These are phyloP conservation scores for Fistulifera pelliculosa DNA, from an alignment of 108 stramenopile genomes.

Conservation along the genomic window DNA sequence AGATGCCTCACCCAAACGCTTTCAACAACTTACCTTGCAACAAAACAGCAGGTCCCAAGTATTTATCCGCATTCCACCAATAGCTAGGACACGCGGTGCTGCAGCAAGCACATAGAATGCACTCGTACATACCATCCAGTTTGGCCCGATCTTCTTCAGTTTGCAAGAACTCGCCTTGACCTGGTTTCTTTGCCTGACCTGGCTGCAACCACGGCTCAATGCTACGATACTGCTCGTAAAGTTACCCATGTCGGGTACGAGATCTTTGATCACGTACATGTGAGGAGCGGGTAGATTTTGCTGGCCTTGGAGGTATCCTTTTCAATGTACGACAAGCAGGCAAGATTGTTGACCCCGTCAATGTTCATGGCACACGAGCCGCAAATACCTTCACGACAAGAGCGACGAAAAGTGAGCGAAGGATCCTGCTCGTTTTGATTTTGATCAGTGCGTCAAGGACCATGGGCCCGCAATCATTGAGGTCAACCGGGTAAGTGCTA, in stretches of 20 bases:
- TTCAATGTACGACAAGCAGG: constrained; percentile 93
- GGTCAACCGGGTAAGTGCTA: constrained; percentile 89
- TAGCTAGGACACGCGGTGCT: constrained; percentile 93
- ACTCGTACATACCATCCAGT: constrained; percentile 98
- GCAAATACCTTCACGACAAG: constrained; percentile 97
- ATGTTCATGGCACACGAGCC: constrained; percentile 99
- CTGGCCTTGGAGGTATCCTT: constrained; percentile 45
- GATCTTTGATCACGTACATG: constrained; percentile 98
- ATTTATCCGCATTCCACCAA: constrained; percentile 98
- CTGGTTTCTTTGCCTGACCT: constrained; percentile 50
- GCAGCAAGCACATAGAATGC: constrained; percentile 99
- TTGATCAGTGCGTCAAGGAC: constrained; percentile 95
- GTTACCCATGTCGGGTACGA: constrained; percentile 97
- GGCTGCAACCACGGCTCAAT: constrained; percentile 98
- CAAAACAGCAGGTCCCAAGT: constrained; percentile 94
- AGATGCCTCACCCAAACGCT: background rate
- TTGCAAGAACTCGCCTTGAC: constrained; percentile 90
- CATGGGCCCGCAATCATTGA: constrained; percentile 96
- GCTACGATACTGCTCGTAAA: constrained; percentile 95
- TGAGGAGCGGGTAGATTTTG: constrained; percentile 98
- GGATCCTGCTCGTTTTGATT: constrained; percentile 97
- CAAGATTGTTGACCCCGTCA: constrained; percentile 93
- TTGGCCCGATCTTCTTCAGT: constrained; percentile 77
- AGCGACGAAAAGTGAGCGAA: constrained; percentile 93
- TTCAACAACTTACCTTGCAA: constrained; percentile 57